Evolutionary conservation across 2,329 filamentous ascomycete genomes (phyloP), one percentile per base, ranked within the genome.

Genomic region (Diplodia intermedia): DNA sequence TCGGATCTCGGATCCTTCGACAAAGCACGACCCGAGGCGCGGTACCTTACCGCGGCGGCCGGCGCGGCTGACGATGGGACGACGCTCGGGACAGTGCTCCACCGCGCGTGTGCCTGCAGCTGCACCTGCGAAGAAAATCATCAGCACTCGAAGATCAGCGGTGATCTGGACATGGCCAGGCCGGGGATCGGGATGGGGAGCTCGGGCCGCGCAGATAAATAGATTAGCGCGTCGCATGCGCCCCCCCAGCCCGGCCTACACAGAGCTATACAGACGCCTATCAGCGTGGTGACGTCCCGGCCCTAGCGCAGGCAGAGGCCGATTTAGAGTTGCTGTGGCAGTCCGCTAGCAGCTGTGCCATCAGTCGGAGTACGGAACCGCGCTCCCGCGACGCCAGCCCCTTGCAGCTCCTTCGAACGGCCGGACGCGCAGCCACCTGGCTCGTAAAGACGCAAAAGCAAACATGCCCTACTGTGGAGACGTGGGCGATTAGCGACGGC

Each of bases 151-250:
- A 1, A 29, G 40, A 50, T 33, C 26, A 49, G 57, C 38, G 14
- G 23, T 26, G 9, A 50, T 15, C 14, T 18, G 40, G 40, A 26
- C 12, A 15, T 47, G 56, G 36, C 55, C 36, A 60, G 55, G 56
- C 56, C 23, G 56, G 56, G 36, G 43, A 12, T 18, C 36, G 56
- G 20, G 29, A 15, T 15, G 50, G 57, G 20, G 50, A 49, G 57
- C 40, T 29, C 57, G 57, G 57, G 29, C 57, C 57, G 57, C 40
- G 47, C 23, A 26, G 23, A 26, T 26, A 26, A 26, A 26, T 26
- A 26, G 23, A 49, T 47, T 40, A 61, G 23, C 38, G 56, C 38
- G 56, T 38, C 20, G 47, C 40, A 33, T 31, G 56, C 47, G 49
- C 23, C 56, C 31, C 4, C 4, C 31, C 31, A 31, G 31, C 31